Evolutionary conservation across 2,329 filamentous ascomycete genomes (phyloP), one percentile per base, ranked within the genome.

Genomic region (Orbilia oligospora): DNA sequence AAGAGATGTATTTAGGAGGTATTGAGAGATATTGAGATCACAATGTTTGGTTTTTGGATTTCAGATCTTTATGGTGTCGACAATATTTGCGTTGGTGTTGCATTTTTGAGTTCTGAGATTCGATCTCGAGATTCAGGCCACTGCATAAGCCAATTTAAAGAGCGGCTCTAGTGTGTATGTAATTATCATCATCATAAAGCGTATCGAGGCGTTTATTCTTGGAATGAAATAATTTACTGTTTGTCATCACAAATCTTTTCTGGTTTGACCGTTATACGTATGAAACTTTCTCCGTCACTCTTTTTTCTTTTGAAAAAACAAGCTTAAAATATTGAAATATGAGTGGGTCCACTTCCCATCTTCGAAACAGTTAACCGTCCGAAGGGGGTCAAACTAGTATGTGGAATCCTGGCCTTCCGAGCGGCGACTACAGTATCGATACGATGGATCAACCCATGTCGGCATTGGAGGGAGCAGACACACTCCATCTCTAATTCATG

Each of bases 281-380:
- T n/a, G 36, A 38, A n/a, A 46, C 41, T 46, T 46, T 18, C n/a
- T 20, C n/a, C 0, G 44, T 46, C 44, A 20, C 44, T 46, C 5
- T 46, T n/a, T 46, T n/a, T 5, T 38, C 12, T 41, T 48, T 48
- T 48, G 24, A 64, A 36, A 36, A 65, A 36, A 36, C 33, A 36
- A 30, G 30, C 30, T 12, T 36, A 9, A 9, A 65, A 65, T 24
- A 20, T 64, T 64, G 48, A 64, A 18, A 30, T 36, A 10, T 24
- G 6, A 22, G 61, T 65, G 38, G 61, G 44, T 64, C 38, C 3
- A 30, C 30, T 30, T 41, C 38, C 41, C 41, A 33, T 36, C 27
- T 16, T 41, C 38, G 38, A 69, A 46, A 58, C 51, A 36, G 51
- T 58, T 58, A 48, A 22, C 38, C 36, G 36, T 69, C 58, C 58